Conservation (phyloP, 2,329 filamentous ascomycete species). For the Scortechinia acanthostroma region DNA sequence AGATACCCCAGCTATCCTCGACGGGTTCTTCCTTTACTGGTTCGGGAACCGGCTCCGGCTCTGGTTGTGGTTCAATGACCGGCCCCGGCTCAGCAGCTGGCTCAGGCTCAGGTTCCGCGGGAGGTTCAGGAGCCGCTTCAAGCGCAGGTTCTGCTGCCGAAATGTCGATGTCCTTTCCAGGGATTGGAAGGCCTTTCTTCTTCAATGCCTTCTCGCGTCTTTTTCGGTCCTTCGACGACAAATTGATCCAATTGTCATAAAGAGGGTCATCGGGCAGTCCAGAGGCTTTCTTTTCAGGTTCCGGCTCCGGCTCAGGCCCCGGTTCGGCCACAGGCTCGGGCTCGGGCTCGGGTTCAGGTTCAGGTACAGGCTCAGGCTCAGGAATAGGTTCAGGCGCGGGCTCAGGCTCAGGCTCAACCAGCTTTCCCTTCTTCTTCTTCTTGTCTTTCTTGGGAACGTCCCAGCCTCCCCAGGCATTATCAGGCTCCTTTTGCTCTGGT, state of each 20-base stretch:
- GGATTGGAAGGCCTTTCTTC: slow-evolving; percentile 17
- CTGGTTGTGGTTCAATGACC: too few species aligned
- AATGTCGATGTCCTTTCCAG: slow-evolving; percentile 6
- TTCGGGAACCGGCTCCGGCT: not conserved
- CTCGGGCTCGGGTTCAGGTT: slow-evolving; percentile 9
- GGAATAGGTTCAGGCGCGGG: slow-evolving; percentile 12
- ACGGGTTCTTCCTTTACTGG: slow-evolving; percentile 7
- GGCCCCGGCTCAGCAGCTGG: not conserved
- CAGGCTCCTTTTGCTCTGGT: not conserved
- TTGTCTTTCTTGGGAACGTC: slow-evolving; percentile 19
- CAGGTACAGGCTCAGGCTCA: slow-evolving; percentile 4
- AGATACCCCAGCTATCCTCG: slow-evolving; percentile 17
- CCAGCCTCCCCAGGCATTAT: not conserved
- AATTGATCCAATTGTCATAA: not conserved
- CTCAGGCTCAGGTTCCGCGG: not conserved
- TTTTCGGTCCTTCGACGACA: slow-evolving; percentile 8
- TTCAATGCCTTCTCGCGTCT: slow-evolving; percentile 6
- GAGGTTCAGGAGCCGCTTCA: not conserved
- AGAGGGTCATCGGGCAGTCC: not conserved
- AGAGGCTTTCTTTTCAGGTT: not conserved
- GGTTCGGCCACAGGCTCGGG: slow-evolving; percentile 2
- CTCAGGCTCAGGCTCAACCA: slow-evolving; percentile 8
- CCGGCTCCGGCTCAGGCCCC: not conserved
- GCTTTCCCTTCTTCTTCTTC: slow-evolving; percentile 23
- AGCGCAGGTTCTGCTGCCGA: slow-evolving; percentile 5